Percentiles rank a stretch among this genome's conserved stretches.
Evolutionary conservation across 495 filamentous ascomycete genomes (phyloP).

Genomic region (Lineolata rhizophorae): DNA sequence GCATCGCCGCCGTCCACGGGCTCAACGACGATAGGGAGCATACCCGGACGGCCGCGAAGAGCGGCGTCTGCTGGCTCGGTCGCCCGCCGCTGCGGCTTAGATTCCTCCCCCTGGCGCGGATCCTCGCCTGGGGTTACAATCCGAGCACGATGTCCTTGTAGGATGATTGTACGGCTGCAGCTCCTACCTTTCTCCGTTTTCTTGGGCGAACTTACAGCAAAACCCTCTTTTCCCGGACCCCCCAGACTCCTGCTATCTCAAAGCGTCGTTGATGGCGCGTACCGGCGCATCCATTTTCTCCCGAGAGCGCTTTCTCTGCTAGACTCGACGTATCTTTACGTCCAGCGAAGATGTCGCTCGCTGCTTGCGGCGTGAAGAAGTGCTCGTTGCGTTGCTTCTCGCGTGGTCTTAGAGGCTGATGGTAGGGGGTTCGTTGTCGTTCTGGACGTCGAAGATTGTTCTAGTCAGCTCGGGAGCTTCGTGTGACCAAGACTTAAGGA

Average conservation of each 20-base stretch:
- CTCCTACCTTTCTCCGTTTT: constrained; percentile 7
- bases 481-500: not conserved
- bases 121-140: not conserved
- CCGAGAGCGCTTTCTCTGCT: not conserved
- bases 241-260: constrained; percentile 4
- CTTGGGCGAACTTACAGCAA: constrained; percentile 7
- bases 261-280: not conserved
- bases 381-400: not conserved
- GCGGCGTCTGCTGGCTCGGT: not conserved
- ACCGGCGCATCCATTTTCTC: not conserved
- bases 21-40: not conserved
- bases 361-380: not conserved
- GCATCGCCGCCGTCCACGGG: not conserved
- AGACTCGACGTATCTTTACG: not conserved
- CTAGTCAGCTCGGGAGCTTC: not conserved
- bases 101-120: not conserved
- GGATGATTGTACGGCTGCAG: no score
- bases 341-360: not conserved
- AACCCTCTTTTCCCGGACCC: constrained; percentile 9
- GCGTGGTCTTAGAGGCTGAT: not conserved
- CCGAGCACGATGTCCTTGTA: not conserved
- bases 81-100: not conserved
- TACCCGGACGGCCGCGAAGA: not conserved
- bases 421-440: not conserved
- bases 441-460: not conserved